These are phyloP conservation scores for Myriosclerotinia curreyana DNA, from an alignment of 2,329 filamentous ascomycete species.

Conservation along the genomic window DNA sequence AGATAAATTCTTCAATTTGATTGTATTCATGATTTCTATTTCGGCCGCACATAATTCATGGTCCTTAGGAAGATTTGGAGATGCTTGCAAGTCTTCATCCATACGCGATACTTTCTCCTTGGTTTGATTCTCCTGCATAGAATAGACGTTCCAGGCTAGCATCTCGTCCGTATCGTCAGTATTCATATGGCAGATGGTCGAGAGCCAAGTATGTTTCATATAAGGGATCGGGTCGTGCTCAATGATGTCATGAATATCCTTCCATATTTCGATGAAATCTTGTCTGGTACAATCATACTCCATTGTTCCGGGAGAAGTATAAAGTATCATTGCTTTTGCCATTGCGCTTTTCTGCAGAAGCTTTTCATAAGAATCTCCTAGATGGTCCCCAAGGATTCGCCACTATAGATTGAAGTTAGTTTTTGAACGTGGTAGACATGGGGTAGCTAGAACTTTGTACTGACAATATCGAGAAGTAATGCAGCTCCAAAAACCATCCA, in stretches of 20 bases:
- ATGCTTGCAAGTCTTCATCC: not conserved
- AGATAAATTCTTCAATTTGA: not conserved
- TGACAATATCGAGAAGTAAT: not conserved
- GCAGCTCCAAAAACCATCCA: not conserved
- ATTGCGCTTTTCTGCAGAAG: not conserved
- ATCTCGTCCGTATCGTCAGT: not conserved
- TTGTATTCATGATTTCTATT: not conserved
- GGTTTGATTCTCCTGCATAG: not conserved
- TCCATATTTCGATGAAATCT: constrained; percentile 1
- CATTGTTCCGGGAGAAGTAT: constrained; percentile 7
- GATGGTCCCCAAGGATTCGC: not conserved
- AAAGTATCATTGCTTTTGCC: not conserved
- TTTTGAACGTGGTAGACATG: not conserved
- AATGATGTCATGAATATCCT: not conserved
- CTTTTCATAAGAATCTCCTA: not conserved
- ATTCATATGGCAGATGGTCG: not conserved
- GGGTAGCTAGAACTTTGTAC: not conserved
- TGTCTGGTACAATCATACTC: constrained; percentile 1
- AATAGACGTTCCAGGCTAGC: not conserved
- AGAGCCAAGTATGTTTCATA: not conserved
- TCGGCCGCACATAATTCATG: not conserved
- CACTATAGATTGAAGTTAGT: not conserved
- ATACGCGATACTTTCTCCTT: not conserved
- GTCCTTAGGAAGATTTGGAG: not conserved
- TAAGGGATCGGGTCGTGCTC: not conserved